Conservation (phyloP, 257 asterid species). For the Solanum gandarillasii region DNA sequence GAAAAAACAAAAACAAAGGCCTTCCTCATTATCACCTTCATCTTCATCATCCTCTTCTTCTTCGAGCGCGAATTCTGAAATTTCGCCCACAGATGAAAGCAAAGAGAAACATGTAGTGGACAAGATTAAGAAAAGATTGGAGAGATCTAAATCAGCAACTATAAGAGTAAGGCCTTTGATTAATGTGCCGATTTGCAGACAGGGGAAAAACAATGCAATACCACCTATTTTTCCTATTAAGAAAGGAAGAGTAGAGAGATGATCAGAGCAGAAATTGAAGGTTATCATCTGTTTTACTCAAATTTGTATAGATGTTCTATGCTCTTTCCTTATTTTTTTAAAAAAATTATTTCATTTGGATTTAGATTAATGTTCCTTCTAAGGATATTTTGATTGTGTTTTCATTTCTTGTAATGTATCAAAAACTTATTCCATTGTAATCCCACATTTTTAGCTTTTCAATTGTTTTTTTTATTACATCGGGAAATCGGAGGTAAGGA, state of each 20-base stretch:
- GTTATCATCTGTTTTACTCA: neutral
- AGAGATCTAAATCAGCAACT: slow-evolving; percentile 50
- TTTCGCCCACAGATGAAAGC: slow-evolving; percentile 10
- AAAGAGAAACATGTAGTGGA: slow-evolving; percentile 31
- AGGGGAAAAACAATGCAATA: slow-evolving; percentile 32
- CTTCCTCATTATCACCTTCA: slow-evolving; percentile 33
- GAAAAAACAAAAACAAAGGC: slow-evolving; percentile 55
- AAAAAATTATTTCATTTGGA: neutral
- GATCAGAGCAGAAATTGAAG: neutral
- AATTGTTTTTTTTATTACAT: neutral
- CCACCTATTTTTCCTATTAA: slow-evolving; percentile 54
- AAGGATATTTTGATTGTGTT: neutral
- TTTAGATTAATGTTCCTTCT: neutral
- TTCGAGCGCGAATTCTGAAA: slow-evolving; percentile 15
- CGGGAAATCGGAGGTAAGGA: neutral
- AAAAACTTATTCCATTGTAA: neutral
- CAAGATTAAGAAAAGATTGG: slow-evolving; percentile 49
- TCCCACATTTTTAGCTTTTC: neutral
- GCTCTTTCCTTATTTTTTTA: neutral
- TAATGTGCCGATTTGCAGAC: slow-evolving; percentile 58
- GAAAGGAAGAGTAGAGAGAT: slow-evolving; percentile 37
- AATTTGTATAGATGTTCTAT: slow-evolving; percentile 10
- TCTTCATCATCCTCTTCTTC: slow-evolving; percentile 36
- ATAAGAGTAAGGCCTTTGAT: slow-evolving; percentile 60
- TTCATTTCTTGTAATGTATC: neutral